phyloP scores from a whole-genome alignment of 225 moss, liverwort and hornwort species.

The Anthoceros angustus region DNA sequence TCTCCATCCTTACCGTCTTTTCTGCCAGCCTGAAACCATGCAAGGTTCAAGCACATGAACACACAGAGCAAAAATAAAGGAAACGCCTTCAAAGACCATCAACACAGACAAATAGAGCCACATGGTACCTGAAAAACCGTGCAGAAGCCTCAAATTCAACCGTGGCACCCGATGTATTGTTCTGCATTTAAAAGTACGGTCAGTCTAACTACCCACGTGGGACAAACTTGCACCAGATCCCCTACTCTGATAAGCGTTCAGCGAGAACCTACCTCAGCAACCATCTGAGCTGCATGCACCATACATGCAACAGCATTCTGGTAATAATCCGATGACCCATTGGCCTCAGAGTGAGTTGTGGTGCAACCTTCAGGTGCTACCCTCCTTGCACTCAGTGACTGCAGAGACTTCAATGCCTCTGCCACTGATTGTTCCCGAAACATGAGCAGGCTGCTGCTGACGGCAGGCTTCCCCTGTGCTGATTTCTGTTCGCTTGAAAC shows the following conservation, averaged over 20 bases:
- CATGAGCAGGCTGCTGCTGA: not conserved
- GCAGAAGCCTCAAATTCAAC: slow-evolving; percentile 25
- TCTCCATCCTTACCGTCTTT: slow-evolving; percentile 18
- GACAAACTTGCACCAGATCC: no score
- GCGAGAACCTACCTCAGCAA: slow-evolving; percentile 20
- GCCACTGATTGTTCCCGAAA: not conserved
- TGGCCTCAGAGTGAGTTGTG: not conserved
- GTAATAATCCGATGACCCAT: slow-evolving; percentile 20
- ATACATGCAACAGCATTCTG: slow-evolving; percentile 32
- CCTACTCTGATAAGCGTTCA: no score
- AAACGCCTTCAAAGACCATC: not conserved
- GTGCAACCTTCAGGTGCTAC: not conserved
- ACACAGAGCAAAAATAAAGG: not conserved
- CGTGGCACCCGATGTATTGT: slow-evolving; percentile 14
- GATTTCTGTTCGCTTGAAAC: no score
- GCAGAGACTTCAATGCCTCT: not conserved
- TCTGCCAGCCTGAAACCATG: slow-evolving; percentile 26
- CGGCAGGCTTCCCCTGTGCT: not conserved
- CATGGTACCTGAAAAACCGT: slow-evolving; percentile 24
- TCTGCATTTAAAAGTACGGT: slow-evolving; percentile 12
- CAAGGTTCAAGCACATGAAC: not conserved
- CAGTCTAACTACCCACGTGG: not conserved
- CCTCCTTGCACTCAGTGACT: not conserved
- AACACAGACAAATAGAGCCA: not conserved
- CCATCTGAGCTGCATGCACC: slow-evolving; percentile 38